These are phyloP conservation scores for Tetrahymena malaccensis DNA, from an alignment of 73 alveolate species.

Conservation along the genomic window DNA sequence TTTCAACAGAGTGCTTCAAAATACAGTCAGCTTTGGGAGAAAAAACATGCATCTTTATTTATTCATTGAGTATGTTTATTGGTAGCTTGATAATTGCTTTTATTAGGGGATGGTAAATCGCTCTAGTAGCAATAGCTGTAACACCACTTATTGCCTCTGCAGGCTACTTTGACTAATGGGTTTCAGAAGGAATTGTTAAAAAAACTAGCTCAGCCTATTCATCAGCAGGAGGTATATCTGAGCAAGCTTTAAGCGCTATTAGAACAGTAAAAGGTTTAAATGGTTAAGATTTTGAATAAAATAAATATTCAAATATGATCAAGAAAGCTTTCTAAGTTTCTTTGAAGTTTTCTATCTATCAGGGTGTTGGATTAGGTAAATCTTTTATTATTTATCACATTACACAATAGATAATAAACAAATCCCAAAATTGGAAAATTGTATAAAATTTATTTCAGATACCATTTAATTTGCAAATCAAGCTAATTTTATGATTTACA, in stretches of 20 bases:
- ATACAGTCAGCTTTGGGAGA: constrained; percentile 60
- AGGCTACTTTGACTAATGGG: constrained; percentile 22
- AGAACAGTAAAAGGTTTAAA: constrained; percentile 53
- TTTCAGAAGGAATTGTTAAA: constrained; percentile 25
- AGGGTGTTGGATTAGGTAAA: background rate
- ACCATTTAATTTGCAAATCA: background rate
- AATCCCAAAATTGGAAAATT: background rate
- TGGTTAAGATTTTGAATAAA: constrained; percentile 22
- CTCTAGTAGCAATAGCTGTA: constrained; percentile 38
- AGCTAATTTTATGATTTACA: too few relatives aligned
- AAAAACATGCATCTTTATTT: constrained; percentile 40
- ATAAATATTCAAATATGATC: background rate
- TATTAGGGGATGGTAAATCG: constrained; percentile 56
- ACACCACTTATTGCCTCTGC: constrained; percentile 38
- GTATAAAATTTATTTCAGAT: background rate
- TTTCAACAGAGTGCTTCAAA: constrained; percentile 45
- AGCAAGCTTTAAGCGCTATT: constrained; percentile 58
- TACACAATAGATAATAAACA: background rate
- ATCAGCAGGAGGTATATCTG: constrained; percentile 55
- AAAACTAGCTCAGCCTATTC: constrained; percentile 45
- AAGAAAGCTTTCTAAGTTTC: background rate
- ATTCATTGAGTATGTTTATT: constrained; percentile 32
- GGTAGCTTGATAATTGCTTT: constrained; percentile 46
- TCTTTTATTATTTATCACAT: background rate
- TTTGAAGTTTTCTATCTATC: background rate